Evolutionary conservation across 2,329 filamentous ascomycete genomes (phyloP), one percentile per base, ranked within the genome.

Genomic region (Davidsoniella australis): DNA sequence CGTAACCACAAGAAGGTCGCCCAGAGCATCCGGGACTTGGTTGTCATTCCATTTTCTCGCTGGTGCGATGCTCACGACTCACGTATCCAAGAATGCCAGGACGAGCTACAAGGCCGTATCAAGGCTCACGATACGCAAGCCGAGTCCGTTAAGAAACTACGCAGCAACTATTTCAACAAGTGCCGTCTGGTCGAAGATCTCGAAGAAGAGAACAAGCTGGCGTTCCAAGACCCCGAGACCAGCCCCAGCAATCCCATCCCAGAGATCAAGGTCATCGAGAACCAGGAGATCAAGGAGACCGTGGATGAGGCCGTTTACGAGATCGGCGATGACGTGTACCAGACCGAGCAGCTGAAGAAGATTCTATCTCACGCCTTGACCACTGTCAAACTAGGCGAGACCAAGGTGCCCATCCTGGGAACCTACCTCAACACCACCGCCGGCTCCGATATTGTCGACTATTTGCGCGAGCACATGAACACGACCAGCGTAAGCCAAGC

Each of bases 111-210:
- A 64, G 67, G 72, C 44, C 83, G 86, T 52, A 88, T 96, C 66
- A 95, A 94, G 69, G 76, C 84, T 54, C 87, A 96, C 64, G 86
- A 94, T 62, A 85, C 84, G 57, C 93, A 98, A 64, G 82, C 83
- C 52, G 91, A 98, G 54, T 65, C 75, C 17, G 86, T 94, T 54
- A 86, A 87, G 72, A 96, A 96, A 67, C 76, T 95, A 58, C 80
- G 91, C 55, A 94, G 85, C 64, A 84, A 85, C 58, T 98, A 98
- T 67, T 96, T 96, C 74, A 98, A 96, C 71, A 98, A 96, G 67
- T 98, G 91, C 63, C 82, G 93, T 45, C 70, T 95, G 54, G 82
- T 96, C 5, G 93, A 98, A 63, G 91, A 98, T 61, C 68, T 96
- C 53, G 91, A 98, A 63, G 91, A 98, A 66, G 93, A 98, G 69